Evolutionary conservation across 345 rosid genomes (phyloP).

Genomic region (Syzygium aromaticum): DNA sequence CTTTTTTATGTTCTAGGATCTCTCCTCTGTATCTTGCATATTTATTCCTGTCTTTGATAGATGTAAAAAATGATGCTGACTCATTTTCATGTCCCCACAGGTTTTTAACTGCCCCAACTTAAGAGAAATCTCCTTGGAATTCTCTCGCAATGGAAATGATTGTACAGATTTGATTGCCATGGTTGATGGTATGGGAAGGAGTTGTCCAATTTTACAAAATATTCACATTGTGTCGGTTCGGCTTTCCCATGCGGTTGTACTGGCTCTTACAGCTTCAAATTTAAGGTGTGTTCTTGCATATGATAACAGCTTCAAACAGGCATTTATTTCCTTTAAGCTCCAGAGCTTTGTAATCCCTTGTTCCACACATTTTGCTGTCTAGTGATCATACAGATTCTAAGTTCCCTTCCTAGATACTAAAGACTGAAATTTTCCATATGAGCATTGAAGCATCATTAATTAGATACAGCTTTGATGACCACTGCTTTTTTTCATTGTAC

Average conservation of each 20-base stretch:
- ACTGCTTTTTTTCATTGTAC: constrained; percentile 2
- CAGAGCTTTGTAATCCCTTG: not conserved
- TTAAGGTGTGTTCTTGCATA: constrained; percentile 38
- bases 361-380: not conserved
- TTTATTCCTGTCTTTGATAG: not conserved
- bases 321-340: not conserved
- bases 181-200: constrained; percentile 71
- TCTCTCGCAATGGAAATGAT: constrained; percentile 75
- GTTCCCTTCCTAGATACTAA: not conserved
- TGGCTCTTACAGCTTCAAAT: constrained; percentile 76
- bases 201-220: constrained; percentile 64
- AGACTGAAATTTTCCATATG: not conserved
- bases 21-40: not conserved
- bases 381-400: not conserved
- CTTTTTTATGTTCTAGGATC: not conserved
- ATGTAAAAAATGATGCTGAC: not conserved
- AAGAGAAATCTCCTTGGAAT: constrained; percentile 75
- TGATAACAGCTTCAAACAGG: not conserved
- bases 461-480: not conserved
- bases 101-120: constrained; percentile 77
- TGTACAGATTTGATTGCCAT: constrained; percentile 57
- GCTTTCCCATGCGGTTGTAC: constrained; percentile 77
- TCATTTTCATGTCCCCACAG: constrained; percentile 17
- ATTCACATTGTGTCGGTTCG: constrained; percentile 77
- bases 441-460: not conserved